Evolutionary conservation across 768 basidiomycete genomes (phyloP), one percentile per base, ranked within the genome.

Genomic region (Suillus fuscotomentosus): DNA sequence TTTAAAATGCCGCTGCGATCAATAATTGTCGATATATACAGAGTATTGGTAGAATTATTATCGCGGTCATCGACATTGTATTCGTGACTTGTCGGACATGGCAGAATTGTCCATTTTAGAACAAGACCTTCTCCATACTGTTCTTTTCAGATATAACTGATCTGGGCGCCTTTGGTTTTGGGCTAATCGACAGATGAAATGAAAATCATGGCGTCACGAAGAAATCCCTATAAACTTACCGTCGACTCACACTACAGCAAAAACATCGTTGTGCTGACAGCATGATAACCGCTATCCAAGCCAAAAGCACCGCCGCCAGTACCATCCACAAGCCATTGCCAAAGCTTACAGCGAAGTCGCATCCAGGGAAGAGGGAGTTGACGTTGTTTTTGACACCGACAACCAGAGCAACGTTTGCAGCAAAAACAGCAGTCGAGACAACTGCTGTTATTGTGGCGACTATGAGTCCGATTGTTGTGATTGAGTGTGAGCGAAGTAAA

Each of bases 251-350:
- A 7, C 89, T 89, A 73, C 87, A 88, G 65, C 89, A 91, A 63
- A 85, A 83, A 69, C 89, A 92, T 15, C 83, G 85, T 38, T 87
- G 80, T 20, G 86, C 84, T 45, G 86, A 85, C 55, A 91, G 77
- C n/a, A 85, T 70, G 38, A 90, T 71, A 42, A 91, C 82, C 0
- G 84, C 84, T 3, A 83, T 51, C 88, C 90, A 92, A 2, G 84
- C 81, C 67, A 85, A 72, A 11, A 84, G 66, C 60, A 85, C 75
- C 17, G 84, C 86, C 4, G 70, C 79, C 45, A 92, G 68, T n/a
- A 86, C 81, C 84, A 93, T 84, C 90, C 90, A 92, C 10, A 88
- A 83, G 10, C 74, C 90, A 65, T 87, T 86, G n/a, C 91, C 90
- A 74, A 84, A 90, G 14, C 73, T 65, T 10, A 88, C 81, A 0